Evolutionary conservation across 805 yeast species (phyloP).

Genomic region (Ogataea wickerhamii): DNA sequence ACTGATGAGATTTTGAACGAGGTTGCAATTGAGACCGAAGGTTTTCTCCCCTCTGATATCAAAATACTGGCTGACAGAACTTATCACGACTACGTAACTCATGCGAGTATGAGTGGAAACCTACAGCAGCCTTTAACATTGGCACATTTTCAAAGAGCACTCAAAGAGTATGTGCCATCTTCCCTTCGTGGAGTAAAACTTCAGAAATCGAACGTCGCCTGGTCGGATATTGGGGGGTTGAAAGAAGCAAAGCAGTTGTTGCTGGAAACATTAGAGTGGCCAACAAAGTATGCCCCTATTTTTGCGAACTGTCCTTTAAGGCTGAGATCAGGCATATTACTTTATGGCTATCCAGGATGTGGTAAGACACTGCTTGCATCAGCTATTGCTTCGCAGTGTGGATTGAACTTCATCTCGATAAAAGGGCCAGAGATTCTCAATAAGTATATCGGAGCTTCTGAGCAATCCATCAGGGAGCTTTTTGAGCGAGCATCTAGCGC

Average conservation of each 20-base stretch:
- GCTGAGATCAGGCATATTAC: slow-evolving; percentile 80
- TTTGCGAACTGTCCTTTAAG: slow-evolving; percentile 84
- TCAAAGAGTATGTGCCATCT: slow-evolving; percentile 73
- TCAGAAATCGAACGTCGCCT: slow-evolving; percentile 67
- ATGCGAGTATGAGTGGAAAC: slow-evolving; percentile 1
- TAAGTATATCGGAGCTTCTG: slow-evolving; percentile 96
- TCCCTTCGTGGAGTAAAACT: slow-evolving; percentile 82
- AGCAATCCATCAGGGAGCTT: slow-evolving; percentile 87
- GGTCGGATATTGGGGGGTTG: slow-evolving; percentile 92
- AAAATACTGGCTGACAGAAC: slow-evolving; percentile 68
- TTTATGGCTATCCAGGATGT: slow-evolving; percentile 97
- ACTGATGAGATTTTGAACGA: slow-evolving; percentile 44
- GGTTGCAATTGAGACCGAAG: slow-evolving; percentile 74
- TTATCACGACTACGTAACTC: slow-evolving; percentile 44
- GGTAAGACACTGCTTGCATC: slow-evolving; percentile 92
- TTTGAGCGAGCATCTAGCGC: slow-evolving; percentile 95
- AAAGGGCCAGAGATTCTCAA: slow-evolving; percentile 95
- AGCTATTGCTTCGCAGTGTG: slow-evolving; percentile 92
- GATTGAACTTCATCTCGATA: slow-evolving; percentile 85
- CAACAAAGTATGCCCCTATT: slow-evolving; percentile 93
- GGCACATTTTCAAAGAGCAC: slow-evolving; percentile 49
- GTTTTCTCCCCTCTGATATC: slow-evolving; percentile 82
- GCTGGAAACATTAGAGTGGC: slow-evolving; percentile 94
- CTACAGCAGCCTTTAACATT: slow-evolving; percentile 18
- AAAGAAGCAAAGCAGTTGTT: slow-evolving; percentile 68